These are phyloP conservation scores for Eucalyptus decipiens DNA, from an alignment of 345 rosid genomes.

Conservation along the genomic window DNA sequence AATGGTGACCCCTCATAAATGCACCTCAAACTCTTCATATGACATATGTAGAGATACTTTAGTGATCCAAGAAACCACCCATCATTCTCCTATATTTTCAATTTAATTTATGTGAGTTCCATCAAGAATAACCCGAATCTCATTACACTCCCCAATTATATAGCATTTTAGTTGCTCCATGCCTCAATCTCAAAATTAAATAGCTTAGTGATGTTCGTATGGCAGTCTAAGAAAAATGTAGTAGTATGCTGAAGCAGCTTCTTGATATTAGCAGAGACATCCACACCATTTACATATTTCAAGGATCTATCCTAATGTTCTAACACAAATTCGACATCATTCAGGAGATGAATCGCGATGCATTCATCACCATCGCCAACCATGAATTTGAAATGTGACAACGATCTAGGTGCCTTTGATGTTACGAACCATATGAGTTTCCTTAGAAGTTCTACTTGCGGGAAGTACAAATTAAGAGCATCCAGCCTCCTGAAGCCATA, in stretches of 20 bases:
- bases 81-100: not conserved
- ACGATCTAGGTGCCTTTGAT: not conserved
- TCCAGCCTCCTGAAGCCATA: not conserved
- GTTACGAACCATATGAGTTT: not conserved
- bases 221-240: not conserved
- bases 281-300: not conserved
- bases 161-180: not conserved
- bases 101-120: not conserved
- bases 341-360: not conserved
- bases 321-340: not conserved
- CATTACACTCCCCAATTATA: not conserved
- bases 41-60: not conserved
- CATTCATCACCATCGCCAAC: not conserved
- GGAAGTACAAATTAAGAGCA: not conserved
- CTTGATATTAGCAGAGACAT: not conserved
- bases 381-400: not conserved
- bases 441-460: not conserved
- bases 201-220: not conserved
- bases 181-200: not conserved
- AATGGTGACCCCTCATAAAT: not conserved
- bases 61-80: not conserved
- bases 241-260: not conserved
- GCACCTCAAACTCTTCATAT: not conserved
- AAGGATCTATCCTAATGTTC: not conserved
- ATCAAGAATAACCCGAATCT: not conserved